phyloP scores from a whole-genome alignment of 2,329 filamentous ascomycete genomes.

The Exophiala bonariae region DNA sequence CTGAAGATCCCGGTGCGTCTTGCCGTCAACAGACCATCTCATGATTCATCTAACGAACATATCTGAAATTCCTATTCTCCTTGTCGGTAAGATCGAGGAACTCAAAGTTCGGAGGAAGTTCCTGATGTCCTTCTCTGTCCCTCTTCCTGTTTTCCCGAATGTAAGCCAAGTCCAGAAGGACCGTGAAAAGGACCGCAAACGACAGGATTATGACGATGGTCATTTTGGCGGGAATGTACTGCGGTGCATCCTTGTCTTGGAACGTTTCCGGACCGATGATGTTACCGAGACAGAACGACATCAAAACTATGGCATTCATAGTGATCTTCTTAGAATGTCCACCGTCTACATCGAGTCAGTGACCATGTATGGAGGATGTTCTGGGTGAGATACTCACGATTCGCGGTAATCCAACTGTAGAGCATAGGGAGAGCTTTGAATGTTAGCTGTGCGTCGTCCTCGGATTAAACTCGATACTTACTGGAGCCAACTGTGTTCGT shows the following conservation, averaged over 20 bases:
- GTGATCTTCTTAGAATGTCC: slow-evolving; percentile 53
- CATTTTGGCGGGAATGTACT: slow-evolving; percentile 42
- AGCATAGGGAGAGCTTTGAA: slow-evolving; percentile 39
- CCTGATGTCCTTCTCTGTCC: slow-evolving; percentile 24
- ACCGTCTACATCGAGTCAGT: slow-evolving; percentile 28
- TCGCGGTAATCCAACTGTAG: slow-evolving; percentile 48
- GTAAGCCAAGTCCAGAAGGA: slow-evolving; percentile 32
- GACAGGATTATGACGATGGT: slow-evolving; percentile 41
- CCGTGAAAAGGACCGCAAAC: slow-evolving; percentile 30
- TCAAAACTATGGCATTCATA: slow-evolving; percentile 46
- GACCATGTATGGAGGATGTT: no score
- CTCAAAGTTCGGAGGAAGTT: slow-evolving; percentile 27
- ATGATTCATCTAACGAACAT: no score
- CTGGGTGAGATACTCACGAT: slow-evolving; percentile 28
- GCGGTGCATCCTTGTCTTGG: slow-evolving; percentile 40
- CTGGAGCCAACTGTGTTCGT: slow-evolving; percentile 44
- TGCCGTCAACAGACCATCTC: no score
- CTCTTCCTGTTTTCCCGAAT: slow-evolving; percentile 34
- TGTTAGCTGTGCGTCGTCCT: background rate
- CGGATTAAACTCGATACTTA: background rate
- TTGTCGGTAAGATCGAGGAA: slow-evolving; percentile 36
- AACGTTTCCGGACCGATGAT: slow-evolving; percentile 49
- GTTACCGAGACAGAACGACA: slow-evolving; percentile 45
- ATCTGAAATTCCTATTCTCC: slow-evolving; percentile 31
- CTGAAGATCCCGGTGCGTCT: no score